These are phyloP conservation scores for Pontederia paniculata DNA, from an alignment of 176 grass and related monocot genomes.

Conservation along the genomic window DNA sequence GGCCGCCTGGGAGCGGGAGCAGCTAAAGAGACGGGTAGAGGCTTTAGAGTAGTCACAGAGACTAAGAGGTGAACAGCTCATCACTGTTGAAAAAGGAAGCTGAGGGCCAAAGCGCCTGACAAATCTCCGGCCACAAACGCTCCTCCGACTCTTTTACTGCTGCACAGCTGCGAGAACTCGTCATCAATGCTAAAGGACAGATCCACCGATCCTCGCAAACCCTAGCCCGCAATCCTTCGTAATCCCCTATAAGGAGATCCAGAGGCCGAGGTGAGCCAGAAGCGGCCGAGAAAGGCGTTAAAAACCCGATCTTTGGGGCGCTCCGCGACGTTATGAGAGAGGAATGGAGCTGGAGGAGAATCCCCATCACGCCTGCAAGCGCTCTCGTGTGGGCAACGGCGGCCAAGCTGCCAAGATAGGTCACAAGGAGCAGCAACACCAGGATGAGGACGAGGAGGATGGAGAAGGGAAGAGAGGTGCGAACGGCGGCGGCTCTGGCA, in stretches of 20 bases:
- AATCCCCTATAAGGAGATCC: background rate
- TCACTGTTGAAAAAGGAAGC: background rate
- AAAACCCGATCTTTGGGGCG: background rate
- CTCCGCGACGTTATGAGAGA: background rate
- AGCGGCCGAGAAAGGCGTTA: background rate
- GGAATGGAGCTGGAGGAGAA: constrained; percentile 10
- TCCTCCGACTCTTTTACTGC: background rate
- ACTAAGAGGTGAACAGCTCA: background rate
- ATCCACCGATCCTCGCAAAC: background rate
- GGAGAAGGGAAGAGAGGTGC: background rate
- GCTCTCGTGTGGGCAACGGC: constrained; percentile 12
- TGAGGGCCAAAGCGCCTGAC: background rate
- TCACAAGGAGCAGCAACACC: constrained; percentile 1
- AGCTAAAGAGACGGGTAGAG: background rate
- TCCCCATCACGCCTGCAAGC: constrained; percentile 7
- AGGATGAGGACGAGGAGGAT: constrained; percentile 13
- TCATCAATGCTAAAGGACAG: constrained; percentile 1
- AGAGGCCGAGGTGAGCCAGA: background rate
- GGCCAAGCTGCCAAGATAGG: constrained; percentile 4
- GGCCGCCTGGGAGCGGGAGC: background rate
- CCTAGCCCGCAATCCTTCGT: background rate
- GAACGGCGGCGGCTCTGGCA: background rate
- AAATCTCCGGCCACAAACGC: too few species aligned
- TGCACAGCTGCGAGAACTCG: background rate
- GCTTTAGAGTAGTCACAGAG: too few species aligned